Conservation (phyloP, 768 basidiomycete genomes). For the Boletus rufocinnamomeus region DNA sequence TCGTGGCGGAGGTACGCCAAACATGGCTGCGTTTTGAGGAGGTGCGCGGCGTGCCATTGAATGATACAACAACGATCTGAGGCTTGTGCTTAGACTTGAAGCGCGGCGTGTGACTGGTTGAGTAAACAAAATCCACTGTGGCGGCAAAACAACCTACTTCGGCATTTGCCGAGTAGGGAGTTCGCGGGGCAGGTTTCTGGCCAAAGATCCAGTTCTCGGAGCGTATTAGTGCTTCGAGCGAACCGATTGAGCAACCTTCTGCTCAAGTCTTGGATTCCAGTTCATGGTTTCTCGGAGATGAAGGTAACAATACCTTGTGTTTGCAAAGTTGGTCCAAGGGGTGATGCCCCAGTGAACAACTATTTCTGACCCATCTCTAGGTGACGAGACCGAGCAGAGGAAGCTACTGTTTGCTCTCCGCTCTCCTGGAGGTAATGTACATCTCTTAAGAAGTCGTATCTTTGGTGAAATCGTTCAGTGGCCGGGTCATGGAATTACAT, state of each 20-base stretch:
- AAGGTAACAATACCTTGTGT: not conserved
- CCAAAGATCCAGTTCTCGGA: not conserved
- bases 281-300: not conserved
- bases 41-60: slow-evolving; percentile 71
- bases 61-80: not conserved
- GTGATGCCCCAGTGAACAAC: no score
- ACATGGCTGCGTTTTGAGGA: slow-evolving; percentile 56
- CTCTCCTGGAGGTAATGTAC: not conserved
- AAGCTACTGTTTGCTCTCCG: not conserved
- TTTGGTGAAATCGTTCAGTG: not conserved
- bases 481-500: not conserved
- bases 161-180: slow-evolving; percentile 20
- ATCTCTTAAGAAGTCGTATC: not conserved
- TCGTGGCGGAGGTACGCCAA: slow-evolving; percentile 46
- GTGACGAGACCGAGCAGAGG: not conserved
- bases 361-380: not conserved
- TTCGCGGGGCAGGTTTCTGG: slow-evolving; percentile 6
- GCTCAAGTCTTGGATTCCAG: not conserved
- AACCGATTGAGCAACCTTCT: no score
- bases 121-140: slow-evolving; percentile 1
- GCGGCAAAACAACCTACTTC: not conserved
- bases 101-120: not conserved
- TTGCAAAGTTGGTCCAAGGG: not conserved
- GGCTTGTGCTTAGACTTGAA: slow-evolving; percentile 2
- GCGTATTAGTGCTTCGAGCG: not conserved